Evolutionary conservation across 352 stramenopile genomes (phyloP), one percentile per base, ranked within the genome.

Genomic region (Aphanomyces cochlioides): DNA sequence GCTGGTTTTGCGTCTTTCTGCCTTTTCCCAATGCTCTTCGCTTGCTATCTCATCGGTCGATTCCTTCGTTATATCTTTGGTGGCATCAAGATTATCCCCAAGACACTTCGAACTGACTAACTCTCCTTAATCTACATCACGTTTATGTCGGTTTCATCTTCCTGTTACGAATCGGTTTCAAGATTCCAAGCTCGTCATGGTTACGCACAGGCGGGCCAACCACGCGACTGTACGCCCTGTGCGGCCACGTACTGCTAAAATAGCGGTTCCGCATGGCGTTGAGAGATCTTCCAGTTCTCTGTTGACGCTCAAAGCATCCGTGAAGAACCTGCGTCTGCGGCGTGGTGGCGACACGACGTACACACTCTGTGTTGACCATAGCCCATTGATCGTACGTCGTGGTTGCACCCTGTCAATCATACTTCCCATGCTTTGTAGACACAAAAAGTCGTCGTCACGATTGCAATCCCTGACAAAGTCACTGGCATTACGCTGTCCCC

Each of bases 261-360:
- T 37, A 5, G n/a, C 34, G 7, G 54, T 37, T 6, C 54, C 54
- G 1, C 54, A 28, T 7, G 10, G 21, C 19, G 43, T 28, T n/a
- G 39, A 28, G 5, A 41, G 10, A 37, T 61, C 54, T n/a, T 21
- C 54, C 17, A 45, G n/a, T 12, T 34, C 50, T 38, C 50, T 2
- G 15, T 15, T 21, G 7, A 60, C 19, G 40, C 34, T 70, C 37
- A 41, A 61, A n/a, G 45, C 61, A 8, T 70, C 64, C 6, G 54
- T 63, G 10, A 19, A 21, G 15, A 70, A 53, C 36, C 15, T 89
- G 7, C 84, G 81, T 12, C 71, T 92, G 34, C 81, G 81, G 0
- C 83, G 88, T 45, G 82, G 82, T 7, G 84, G 80, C 21, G 80
- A 88, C 53, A 88, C 87, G 63, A 77, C 77, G 28, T 90, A 90